Conservation (phyloP, 2,329 filamentous ascomycete genomes). For the Claviceps sorghi region DNA sequence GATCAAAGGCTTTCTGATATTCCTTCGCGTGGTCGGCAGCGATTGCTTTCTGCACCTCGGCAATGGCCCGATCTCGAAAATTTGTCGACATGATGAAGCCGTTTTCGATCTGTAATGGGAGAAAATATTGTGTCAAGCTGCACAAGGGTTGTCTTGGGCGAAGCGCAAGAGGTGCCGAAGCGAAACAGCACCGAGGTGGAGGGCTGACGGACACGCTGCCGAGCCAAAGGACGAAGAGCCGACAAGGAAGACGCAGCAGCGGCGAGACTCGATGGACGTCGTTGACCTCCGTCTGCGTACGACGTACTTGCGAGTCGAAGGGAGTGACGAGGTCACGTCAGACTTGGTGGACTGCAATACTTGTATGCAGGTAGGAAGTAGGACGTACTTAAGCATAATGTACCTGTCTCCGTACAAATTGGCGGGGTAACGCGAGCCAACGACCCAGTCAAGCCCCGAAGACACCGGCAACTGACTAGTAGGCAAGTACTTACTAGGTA, state of each 20-base stretch:
- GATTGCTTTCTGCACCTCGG: slow-evolving; percentile 94
- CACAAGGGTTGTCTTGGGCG: background rate
- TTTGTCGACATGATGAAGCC: slow-evolving; percentile 70
- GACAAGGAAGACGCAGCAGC: background rate
- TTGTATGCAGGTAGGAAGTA: background rate
- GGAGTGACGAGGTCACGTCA: slow-evolving; percentile 2
- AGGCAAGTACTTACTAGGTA: background rate
- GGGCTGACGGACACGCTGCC: slow-evolving; percentile 1
- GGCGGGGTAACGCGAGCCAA: slow-evolving; percentile 22
- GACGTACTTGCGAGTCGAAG: background rate
- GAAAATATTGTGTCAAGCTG: background rate
- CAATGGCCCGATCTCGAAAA: slow-evolving; percentile 92
- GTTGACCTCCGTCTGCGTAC: background rate
- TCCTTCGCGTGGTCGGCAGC: slow-evolving; percentile 89
- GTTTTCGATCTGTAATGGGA: background rate
- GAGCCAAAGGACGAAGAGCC: background rate
- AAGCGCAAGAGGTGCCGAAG: background rate
- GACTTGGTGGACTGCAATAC: background rate
- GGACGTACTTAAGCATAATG: background rate
- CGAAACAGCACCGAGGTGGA: background rate
- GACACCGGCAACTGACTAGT: no score
- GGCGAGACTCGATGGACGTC: background rate
- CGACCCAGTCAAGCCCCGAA: background rate
- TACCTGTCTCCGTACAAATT: slow-evolving; percentile 11
- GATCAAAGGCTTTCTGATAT: slow-evolving; percentile 92